Evolutionary conservation across 768 basidiomycete species (phyloP), one percentile per base, ranked within the genome.

Genomic region (Coprinellus micaceus): DNA sequence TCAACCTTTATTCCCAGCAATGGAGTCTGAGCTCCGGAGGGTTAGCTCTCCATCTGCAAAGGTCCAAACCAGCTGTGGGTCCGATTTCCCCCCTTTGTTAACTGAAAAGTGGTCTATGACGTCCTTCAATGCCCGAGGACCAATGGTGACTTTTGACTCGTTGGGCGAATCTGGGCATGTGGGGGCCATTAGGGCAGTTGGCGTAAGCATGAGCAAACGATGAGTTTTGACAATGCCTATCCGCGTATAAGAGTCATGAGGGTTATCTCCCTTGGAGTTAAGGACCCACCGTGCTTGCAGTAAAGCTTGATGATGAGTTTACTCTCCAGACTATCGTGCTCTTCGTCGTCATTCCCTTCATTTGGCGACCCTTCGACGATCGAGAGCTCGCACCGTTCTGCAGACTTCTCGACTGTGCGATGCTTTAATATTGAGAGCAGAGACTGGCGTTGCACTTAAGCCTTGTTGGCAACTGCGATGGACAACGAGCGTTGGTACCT

Each of bases 231-330:
- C 71, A 53, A 93, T 84, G 41, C 89, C 91, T 93, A 52, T n/a
- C n/a, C 0, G 21, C 13, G 37, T 22, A 50, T 24, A 43, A 58
- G 58, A 52, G 55, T 36, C n/a, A n/a, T n/a, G n/a, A n/a, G n/a
- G n/a, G n/a, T n/a, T n/a, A n/a, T n/a, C n/a, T n/a, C n/a, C n/a
- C n/a, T n/a, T n/a, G n/a, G n/a, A n/a, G n/a, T n/a, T n/a, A n/a
- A n/a, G n/a, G n/a, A n/a, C n/a, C n/a, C n/a, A 89, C 91, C 91
- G 61, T 92, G 88, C 74, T 93, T 92, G 69, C 91, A 94, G 62
- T 89, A 79, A 49, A 93, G 68, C 60, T 85, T 84, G 37, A 93
- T 73, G 28, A 89, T 76, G 52, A 93, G 72, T 63, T 79, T 85
- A 63, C 85, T 88, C 68, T 91, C 88, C 5, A 90, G 72, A 47